phyloP scores from a whole-genome alignment of 768 basidiomycete species.

The Tylopilus sp. region DNA sequence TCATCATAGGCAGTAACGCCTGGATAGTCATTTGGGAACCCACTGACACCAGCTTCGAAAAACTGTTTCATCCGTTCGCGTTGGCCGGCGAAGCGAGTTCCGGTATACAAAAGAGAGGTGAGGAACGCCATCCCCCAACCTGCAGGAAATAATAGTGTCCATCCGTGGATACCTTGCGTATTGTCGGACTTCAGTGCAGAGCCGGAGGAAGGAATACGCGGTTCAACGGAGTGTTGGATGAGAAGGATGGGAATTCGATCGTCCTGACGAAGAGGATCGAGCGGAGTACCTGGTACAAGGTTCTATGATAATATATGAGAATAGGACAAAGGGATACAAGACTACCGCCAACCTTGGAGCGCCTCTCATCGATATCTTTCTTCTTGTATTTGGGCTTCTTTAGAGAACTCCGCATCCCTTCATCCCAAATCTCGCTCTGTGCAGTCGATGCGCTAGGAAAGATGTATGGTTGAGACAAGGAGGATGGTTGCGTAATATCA shows the following conservation, averaged over 20 bases:
- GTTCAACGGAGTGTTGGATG: constrained; percentile 70
- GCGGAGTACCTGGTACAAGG: constrained; percentile 70
- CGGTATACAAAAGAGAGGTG: constrained; percentile 75
- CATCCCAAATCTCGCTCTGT: constrained; percentile 68
- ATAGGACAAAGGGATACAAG: neutral
- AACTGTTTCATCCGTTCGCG: constrained; percentile 77
- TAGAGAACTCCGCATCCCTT: constrained; percentile 50
- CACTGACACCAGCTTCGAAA: constrained; percentile 72
- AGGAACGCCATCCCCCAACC: constrained; percentile 94
- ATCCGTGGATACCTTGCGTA: constrained; percentile 65
- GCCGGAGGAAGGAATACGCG: constrained; percentile 9
- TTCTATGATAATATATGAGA: constrained; percentile 42
- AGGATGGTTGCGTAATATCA: constrained; percentile 19
- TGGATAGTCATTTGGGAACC: constrained; percentile 84
- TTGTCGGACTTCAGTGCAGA: constrained; percentile 22
- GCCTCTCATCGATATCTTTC: constrained; percentile 81
- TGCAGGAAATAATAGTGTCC: constrained; percentile 80
- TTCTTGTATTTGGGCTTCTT: constrained; percentile 70
- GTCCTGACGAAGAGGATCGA: constrained; percentile 69
- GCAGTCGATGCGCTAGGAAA: constrained; percentile 61
- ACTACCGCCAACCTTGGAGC: constrained; percentile 54
- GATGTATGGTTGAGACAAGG: constrained; percentile 23
- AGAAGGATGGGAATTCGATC: constrained; percentile 82
- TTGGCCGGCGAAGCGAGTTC: constrained; percentile 82
- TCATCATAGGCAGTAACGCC: constrained; percentile 49